These are phyloP conservation scores for Acanthamoeba healyi DNA, from an alignment of 208 protist species.

Conservation along the genomic window DNA sequence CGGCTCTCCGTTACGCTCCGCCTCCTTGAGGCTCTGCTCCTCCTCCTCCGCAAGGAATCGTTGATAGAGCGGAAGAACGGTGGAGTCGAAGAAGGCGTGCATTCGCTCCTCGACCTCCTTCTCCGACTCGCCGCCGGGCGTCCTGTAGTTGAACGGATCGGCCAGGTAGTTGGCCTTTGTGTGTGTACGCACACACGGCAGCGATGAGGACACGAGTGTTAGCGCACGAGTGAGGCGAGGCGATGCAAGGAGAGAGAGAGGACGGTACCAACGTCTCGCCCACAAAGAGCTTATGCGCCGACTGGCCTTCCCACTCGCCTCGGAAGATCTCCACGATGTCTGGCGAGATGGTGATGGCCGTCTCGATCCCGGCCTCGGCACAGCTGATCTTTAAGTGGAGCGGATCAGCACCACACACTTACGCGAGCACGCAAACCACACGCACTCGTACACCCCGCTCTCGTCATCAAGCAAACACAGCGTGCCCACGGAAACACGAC, in stretches of 20 bases:
- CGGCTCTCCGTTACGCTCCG: neutral
- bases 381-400: neutral
- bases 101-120: slow-evolving; percentile 56
- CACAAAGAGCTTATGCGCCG: neutral
- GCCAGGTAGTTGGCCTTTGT: neutral
- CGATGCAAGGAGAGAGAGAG: neutral
- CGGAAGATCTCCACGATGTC: slow-evolving; percentile 63
- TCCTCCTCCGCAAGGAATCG: neutral
- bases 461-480: neutral
- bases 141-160: neutral
- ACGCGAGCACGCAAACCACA: no score
- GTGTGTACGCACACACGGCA: neutral
- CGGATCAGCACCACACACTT: neutral
- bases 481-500: no score
- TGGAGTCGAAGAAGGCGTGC: slow-evolving; percentile 6
- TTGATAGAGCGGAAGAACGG: slow-evolving; percentile 9
- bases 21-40: neutral
- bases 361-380: slow-evolving; percentile 12
- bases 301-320: slow-evolving; percentile 31
- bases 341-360: slow-evolving; percentile 3
- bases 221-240: neutral
- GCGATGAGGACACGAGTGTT: neutral
- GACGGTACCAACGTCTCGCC: neutral
- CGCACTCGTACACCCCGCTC: neutral
- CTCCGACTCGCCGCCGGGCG: slow-evolving; percentile 27